These are phyloP conservation scores for Hygrophoropsis aurantiaca DNA, from an alignment of 768 basidiomycete genomes.

Conservation along the genomic window DNA sequence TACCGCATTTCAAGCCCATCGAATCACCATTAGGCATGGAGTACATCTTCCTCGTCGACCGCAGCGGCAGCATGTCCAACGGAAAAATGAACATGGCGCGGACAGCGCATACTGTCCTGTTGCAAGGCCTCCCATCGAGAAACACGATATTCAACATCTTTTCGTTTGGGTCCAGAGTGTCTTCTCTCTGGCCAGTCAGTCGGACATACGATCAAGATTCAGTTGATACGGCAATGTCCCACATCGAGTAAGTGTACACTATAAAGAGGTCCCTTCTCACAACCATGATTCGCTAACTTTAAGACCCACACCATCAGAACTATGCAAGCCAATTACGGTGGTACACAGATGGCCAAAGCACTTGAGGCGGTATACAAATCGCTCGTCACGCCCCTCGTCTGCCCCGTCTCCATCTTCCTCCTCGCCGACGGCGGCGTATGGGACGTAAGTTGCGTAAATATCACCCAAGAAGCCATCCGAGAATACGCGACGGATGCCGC, in stretches of 20 bases:
- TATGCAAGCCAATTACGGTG: conserved; percentile 7
- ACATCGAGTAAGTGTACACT: neutral
- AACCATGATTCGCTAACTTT: neutral
- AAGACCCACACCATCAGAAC: neutral
- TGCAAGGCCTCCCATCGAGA: neutral
- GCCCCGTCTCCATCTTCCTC: neutral
- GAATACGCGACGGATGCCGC: neutral
- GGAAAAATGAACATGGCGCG: neutral
- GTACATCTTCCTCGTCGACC: conserved; percentile 2
- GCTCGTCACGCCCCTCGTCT: neutral
- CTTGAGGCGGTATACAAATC: neutral
- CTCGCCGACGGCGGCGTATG: conserved; percentile 4
- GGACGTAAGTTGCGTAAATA: conserved; percentile 4
- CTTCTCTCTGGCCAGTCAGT: conserved; percentile 3
- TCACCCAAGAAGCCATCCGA: neutral
- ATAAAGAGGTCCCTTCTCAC: too few species aligned
- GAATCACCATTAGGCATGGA: neutral
- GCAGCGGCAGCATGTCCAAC: neutral
- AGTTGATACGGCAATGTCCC: conserved; percentile 2
- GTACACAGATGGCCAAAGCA: conserved; percentile 1
- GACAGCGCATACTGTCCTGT: neutral
- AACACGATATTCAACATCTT: conserved; percentile 3
- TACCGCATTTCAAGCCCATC: neutral
- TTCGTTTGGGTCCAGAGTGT: neutral
- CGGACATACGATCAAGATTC: neutral